Conservation (phyloP, 768 basidiomycete species). For the Boletales sp. region DNA sequence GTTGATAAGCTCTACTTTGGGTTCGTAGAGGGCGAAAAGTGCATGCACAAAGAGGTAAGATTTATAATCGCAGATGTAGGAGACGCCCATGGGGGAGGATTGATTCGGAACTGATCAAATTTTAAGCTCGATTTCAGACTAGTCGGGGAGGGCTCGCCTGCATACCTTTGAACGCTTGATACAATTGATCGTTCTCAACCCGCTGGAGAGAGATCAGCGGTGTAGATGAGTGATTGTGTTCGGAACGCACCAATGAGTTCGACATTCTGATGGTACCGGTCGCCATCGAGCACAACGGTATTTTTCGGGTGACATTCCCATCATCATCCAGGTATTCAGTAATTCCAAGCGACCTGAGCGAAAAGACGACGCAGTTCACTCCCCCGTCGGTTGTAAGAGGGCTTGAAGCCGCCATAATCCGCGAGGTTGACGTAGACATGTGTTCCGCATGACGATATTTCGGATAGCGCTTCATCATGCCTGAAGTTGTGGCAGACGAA, state of each 20-base stretch:
- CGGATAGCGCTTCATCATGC: slow-evolving; percentile 13
- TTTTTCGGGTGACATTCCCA: slow-evolving; percentile 7
- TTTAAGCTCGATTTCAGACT: too few species aligned
- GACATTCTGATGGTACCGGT: slow-evolving; percentile 22
- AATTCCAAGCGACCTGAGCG: slow-evolving; percentile 13
- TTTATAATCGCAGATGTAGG: slow-evolving; percentile 18
- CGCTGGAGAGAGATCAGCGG: slow-evolving; percentile 7
- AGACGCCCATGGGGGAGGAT: slow-evolving; percentile 17
- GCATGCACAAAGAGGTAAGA: slow-evolving; percentile 23
- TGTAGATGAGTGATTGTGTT: neutral
- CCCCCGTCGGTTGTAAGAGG: slow-evolving; percentile 8
- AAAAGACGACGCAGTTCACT: slow-evolving; percentile 19
- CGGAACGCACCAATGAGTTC: slow-evolving; percentile 11
- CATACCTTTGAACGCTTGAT: slow-evolving; percentile 9
- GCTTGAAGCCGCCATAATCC: slow-evolving; percentile 11
- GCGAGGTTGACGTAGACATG: slow-evolving; percentile 14
- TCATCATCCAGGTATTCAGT: slow-evolving; percentile 7
- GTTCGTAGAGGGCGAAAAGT: slow-evolving; percentile 21
- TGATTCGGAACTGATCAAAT: slow-evolving; percentile 9
- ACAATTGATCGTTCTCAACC: slow-evolving; percentile 10
- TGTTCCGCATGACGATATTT: slow-evolving; percentile 21
- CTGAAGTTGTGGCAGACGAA: slow-evolving; percentile 16
- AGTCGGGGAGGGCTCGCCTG: too few species aligned
- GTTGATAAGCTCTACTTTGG: slow-evolving; percentile 18
- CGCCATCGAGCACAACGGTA: slow-evolving; percentile 19